Conservation (phyloP, 23 red algal genomes). For the Gracilaria gracilis region DNA sequence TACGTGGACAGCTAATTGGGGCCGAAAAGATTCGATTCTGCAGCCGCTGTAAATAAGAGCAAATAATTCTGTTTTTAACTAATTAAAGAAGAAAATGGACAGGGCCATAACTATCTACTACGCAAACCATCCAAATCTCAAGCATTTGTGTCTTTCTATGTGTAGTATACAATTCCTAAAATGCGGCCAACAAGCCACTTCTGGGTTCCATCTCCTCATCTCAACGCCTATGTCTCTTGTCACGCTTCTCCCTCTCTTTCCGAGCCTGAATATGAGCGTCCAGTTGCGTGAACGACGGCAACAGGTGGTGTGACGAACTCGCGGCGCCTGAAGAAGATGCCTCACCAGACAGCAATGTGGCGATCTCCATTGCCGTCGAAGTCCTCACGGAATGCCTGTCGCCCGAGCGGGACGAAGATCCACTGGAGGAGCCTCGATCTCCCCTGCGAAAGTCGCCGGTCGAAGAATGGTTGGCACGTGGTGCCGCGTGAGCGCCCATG, state of each 20-base stretch:
- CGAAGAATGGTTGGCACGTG: not conserved
- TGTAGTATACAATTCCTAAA: not conserved
- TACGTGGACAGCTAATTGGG: too few relatives aligned
- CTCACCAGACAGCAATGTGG: conserved; percentile 19
- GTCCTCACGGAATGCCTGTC: conserved; percentile 11
- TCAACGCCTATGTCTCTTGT: conserved; percentile 24
- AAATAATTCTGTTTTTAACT: too few relatives aligned
- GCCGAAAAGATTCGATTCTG: too few relatives aligned
- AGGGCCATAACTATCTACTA: too few relatives aligned
- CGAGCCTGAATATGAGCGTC: conserved; percentile 13
- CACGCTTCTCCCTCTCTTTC: conserved; percentile 30
- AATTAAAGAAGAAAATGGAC: not conserved
- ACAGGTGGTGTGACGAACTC: not conserved
- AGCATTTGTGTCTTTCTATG: not conserved
- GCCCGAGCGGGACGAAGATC: conserved; percentile 15
- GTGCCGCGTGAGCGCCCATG: not conserved
- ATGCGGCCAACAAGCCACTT: not conserved
- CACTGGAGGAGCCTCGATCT: not conserved
- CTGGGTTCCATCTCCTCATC: not conserved
- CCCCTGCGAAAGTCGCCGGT: not conserved
- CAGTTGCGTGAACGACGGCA: conserved; percentile 18
- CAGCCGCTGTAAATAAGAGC: too few relatives aligned
- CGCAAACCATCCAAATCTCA: not conserved
- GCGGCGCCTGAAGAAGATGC: not conserved
- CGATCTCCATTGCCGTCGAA: conserved; percentile 24